Conservation (phyloP, 169 alveolate species). For the Babesia sp. region DNA sequence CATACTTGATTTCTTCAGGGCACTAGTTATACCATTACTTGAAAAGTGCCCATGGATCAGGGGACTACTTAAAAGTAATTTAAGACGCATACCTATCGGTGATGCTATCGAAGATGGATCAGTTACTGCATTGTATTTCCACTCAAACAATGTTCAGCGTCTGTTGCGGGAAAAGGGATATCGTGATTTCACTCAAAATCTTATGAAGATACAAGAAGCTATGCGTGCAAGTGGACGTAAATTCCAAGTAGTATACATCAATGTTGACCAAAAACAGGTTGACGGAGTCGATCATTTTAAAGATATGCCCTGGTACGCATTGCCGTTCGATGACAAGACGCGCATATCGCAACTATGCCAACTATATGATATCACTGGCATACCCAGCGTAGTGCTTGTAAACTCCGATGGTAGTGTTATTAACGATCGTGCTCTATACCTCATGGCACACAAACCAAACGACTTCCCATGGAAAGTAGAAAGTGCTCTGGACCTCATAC, state of each 20-base stretch:
- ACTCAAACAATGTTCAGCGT: conserved; percentile 38
- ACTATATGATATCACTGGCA: conserved; percentile 34
- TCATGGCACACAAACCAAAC: conserved; percentile 48
- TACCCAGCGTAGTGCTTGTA: conserved; percentile 63
- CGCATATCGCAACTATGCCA: conserved; percentile 37
- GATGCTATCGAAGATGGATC: conserved; percentile 62
- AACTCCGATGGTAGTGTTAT: conserved; percentile 59
- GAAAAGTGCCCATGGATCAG: conserved; percentile 43
- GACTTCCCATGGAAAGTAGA: conserved; percentile 66
- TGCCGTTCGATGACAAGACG: conserved; percentile 63
- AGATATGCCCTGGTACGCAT: conserved; percentile 63
- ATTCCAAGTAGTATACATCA: conserved; percentile 53
- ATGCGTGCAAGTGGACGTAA: conserved; percentile 52
- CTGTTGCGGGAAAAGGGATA: conserved; percentile 30
- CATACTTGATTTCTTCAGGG: conserved; percentile 4
- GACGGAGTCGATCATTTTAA: conserved; percentile 46
- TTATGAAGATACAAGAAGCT: conserved; percentile 43
- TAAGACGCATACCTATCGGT: conserved; percentile 51
- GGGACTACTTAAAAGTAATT: conserved; percentile 47
- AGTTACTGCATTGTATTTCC: conserved; percentile 56
- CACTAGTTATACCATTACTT: conserved; percentile 21
- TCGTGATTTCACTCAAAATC: conserved; percentile 27
- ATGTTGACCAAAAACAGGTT: conserved; percentile 33
- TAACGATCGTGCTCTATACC: conserved; percentile 59
- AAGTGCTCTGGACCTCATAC: conserved; percentile 48